Evolutionary conservation across 1,139 yeast genomes (phyloP), one percentile per base, ranked within the genome.

Genomic region (Yamadazyma sp.): DNA sequence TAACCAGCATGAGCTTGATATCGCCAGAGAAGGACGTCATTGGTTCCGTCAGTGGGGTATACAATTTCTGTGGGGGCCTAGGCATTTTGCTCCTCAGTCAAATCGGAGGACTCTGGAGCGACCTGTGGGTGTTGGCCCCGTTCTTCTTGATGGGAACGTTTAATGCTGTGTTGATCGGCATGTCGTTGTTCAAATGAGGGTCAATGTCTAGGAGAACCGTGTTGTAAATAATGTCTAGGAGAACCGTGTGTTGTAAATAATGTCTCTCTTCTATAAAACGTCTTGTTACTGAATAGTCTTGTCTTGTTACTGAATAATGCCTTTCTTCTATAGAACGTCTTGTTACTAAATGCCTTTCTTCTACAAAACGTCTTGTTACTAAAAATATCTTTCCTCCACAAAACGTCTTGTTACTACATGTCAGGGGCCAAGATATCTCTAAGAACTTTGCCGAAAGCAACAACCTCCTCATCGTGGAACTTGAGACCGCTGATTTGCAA

Each of bases 21-120:
- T 62, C 72, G 38, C 54, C 61, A 5, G 59, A 52, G 54, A 50
- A 56, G 12, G 51, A 58, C 20, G 55, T 52, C 6, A 75, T 79
- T 40, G 92, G 92, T 5, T 73, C 87, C 5, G 72, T 84, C 31
- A 75, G 84, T 42, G 92, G 92, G 2, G 76, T 82, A 6, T 82
- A 80, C 54, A 75, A 83, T 14, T 71, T 84, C 40, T 66, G 75
- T 49, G 89, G 89, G 7, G 88, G 87, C 1, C 39, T 80, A n/a
- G 92, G 92, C 1, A 81, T 83, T 18, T 59, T 84, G 42, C 41
- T 80, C 1, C 63, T 83, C 17, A 73, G 82, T 30, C 75, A 77
- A 49, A 36, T 81, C 11, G 91, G 91, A 4, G 89, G 89, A 1
- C 53, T 61, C 29, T 64, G 79, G 50, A 77, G 85, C 29, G 88